Percentiles rank a stretch among this genome's conserved stretches.
These are phyloP conservation scores for Hygrophila difformis DNA, from an alignment of 257 asterid genomes.

Conservation along the genomic window DNA sequence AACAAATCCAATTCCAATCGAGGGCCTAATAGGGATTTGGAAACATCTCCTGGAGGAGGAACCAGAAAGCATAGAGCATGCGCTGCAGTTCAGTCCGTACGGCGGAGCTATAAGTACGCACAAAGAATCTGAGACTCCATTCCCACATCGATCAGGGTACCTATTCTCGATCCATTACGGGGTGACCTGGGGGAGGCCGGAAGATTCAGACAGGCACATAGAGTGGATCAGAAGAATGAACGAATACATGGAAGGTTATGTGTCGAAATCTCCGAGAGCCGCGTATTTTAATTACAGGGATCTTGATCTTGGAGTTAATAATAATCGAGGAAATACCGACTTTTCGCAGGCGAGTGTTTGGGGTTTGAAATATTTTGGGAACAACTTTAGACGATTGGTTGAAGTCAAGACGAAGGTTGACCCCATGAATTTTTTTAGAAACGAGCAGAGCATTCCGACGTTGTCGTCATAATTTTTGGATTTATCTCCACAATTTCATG, in stretches of 20 bases:
- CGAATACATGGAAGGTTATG: slow-evolving; percentile 17
- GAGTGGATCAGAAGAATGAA: slow-evolving; percentile 20
- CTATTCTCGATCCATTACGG: slow-evolving; percentile 15
- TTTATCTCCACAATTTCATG: too few species aligned
- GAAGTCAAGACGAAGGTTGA: slow-evolving; percentile 30
- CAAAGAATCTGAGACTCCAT: slow-evolving; percentile 14
- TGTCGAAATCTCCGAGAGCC: slow-evolving; percentile 20
- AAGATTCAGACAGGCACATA: background rate
- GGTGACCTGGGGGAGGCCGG: slow-evolving; percentile 10
- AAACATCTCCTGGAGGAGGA: background rate
- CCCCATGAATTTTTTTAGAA: slow-evolving; percentile 35
- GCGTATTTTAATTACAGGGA: slow-evolving; percentile 29
- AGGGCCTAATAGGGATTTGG: slow-evolving; percentile 9
- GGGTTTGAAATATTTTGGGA: slow-evolving; percentile 25
- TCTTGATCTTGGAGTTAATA: slow-evolving; percentile 27
- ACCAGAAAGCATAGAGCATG: background rate
- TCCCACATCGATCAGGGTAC: slow-evolving; percentile 23
- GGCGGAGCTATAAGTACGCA: slow-evolving; percentile 11
- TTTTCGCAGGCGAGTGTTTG: slow-evolving; percentile 18
- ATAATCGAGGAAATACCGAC: slow-evolving; percentile 15
- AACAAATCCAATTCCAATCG: slow-evolving; percentile 5
- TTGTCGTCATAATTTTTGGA: too few species aligned
- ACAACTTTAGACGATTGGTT: slow-evolving; percentile 26
- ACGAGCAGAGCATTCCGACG: slow-evolving; percentile 31
- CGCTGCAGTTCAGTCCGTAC: slow-evolving; percentile 1